Conservation (phyloP, 2,329 filamentous ascomycete species). For the Fusarium redolens region DNA sequence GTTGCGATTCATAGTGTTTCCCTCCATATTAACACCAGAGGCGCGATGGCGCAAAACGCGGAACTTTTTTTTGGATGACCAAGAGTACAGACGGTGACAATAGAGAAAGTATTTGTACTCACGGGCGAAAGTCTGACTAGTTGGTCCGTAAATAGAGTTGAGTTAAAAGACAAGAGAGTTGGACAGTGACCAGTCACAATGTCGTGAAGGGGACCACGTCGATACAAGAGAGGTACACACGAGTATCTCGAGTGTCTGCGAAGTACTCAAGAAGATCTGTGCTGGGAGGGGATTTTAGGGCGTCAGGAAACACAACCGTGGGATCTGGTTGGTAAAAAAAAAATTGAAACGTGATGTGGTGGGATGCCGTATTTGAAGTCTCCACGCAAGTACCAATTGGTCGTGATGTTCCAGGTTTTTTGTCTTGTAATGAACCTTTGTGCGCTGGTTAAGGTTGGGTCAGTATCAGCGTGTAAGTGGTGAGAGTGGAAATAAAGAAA, state of each 20-base stretch:
- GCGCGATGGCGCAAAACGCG: slow-evolving; percentile 36
- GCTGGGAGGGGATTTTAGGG: slow-evolving; percentile 27
- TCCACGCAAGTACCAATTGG: slow-evolving; percentile 34
- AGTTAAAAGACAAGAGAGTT: slow-evolving; percentile 11
- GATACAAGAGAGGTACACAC: slow-evolving; percentile 45
- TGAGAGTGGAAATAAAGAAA: slow-evolving; percentile 5
- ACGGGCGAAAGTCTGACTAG: slow-evolving; percentile 49
- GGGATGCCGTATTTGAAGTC: slow-evolving; percentile 19
- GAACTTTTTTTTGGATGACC: slow-evolving; percentile 4
- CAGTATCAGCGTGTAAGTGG: slow-evolving; percentile 5
- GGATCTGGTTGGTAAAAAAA: slow-evolving; percentile 35
- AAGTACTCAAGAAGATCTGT: slow-evolving; percentile 41
- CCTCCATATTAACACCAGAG: slow-evolving; percentile 2
- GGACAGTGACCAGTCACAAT: slow-evolving; percentile 41
- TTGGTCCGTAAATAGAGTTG: slow-evolving; percentile 5
- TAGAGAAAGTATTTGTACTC: slow-evolving; percentile 46
- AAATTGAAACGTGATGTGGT: slow-evolving; percentile 18
- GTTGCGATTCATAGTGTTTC: neutral
- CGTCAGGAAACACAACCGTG: slow-evolving; percentile 31
- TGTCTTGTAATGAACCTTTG: neutral
- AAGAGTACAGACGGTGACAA: slow-evolving; percentile 27
- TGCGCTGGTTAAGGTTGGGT: slow-evolving; percentile 12
- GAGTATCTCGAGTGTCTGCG: slow-evolving; percentile 38
- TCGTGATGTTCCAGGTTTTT: slow-evolving; percentile 3
- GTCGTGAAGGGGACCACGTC: slow-evolving; percentile 30